Conservation (phyloP, 75 land plant species). For the Gnetum montanum region DNA sequence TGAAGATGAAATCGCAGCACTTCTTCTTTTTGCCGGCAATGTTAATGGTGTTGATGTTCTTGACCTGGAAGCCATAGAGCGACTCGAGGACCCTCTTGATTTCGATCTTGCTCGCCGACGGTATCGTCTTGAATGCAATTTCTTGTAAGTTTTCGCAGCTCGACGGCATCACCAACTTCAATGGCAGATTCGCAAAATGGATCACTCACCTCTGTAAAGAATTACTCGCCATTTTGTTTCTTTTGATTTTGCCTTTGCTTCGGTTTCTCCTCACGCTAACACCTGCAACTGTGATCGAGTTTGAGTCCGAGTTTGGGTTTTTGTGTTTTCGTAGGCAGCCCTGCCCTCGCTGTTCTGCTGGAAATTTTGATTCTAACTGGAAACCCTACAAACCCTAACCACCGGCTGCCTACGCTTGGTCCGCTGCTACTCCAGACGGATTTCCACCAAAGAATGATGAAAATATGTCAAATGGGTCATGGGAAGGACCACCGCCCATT, state of each 20-base stretch:
- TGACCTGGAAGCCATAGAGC: constrained; percentile 82
- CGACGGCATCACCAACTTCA: constrained; percentile 64
- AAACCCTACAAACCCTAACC: too few species aligned
- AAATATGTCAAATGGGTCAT: constrained; percentile 71
- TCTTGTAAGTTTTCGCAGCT: constrained; percentile 56
- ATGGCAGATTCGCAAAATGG: constrained; percentile 75
- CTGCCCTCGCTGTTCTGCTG: too few species aligned
- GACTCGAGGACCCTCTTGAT: constrained; percentile 80
- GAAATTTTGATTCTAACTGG: too few species aligned
- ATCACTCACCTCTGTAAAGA: constrained; percentile 55
- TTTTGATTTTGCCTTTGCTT: too few species aligned
- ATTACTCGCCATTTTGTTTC: too few species aligned
- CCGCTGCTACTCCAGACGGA: constrained; percentile 67
- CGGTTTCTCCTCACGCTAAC: too few species aligned
- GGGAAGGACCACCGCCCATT: constrained; percentile 66
- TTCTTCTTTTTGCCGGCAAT: constrained; percentile 92
- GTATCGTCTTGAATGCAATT: constrained; percentile 75
- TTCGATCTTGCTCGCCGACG: constrained; percentile 84
- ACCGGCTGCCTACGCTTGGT: too few species aligned
- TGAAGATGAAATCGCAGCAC: constrained; percentile 33
- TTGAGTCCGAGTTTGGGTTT: too few species aligned
- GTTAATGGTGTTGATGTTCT: constrained; percentile 77
- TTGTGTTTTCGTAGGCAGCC: too few species aligned
- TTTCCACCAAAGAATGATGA: constrained; percentile 73
- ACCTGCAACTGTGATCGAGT: too few species aligned